Evolutionary conservation across 2,329 filamentous ascomycete genomes (phyloP).

Genomic region (Ploettnerulaceae sp.): DNA sequence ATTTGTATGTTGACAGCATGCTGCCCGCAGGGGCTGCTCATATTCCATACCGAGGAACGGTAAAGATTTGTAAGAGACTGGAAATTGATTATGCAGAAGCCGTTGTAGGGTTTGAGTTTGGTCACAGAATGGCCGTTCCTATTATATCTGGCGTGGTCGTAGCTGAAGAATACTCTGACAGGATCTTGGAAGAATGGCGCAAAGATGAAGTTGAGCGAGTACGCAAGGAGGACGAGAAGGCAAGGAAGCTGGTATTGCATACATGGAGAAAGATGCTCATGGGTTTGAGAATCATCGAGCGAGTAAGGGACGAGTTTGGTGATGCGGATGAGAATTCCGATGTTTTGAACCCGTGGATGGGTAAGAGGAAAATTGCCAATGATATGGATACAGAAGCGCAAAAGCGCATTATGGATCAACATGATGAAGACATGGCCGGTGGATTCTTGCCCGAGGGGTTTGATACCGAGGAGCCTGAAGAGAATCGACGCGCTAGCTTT

Average conservation of each 20-base stretch:
- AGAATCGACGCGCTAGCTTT: constrained; percentile 22
- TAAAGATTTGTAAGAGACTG: constrained; percentile 76
- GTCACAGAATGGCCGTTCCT: constrained; percentile 87
- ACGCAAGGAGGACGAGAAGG: constrained; percentile 79
- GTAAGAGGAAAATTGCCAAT: constrained; percentile 37
- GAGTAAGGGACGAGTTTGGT: constrained; percentile 73
- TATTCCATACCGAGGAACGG: constrained; percentile 71
- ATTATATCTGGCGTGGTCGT: constrained; percentile 88
- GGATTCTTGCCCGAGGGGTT: constrained; percentile 57
- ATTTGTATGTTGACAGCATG: constrained; percentile 93
- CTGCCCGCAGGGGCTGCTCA: constrained; percentile 80
- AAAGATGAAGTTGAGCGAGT: constrained; percentile 70
- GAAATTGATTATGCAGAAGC: constrained; percentile 89
- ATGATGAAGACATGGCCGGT: constrained; percentile 51
- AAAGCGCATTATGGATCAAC: constrained; percentile 30
- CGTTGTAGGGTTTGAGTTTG: constrained; percentile 94
- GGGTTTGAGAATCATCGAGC: constrained; percentile 75
- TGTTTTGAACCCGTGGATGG: constrained; percentile 48
- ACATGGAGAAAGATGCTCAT: constrained; percentile 86
- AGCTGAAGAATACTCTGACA: constrained; percentile 70
- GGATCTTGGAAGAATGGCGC: constrained; percentile 72
- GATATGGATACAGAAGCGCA: constrained; percentile 29
- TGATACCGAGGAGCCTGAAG: constrained; percentile 41
- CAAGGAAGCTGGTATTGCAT: constrained; percentile 65
- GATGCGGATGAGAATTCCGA: constrained; percentile 49